Base-by-base conservation (phyloP, 1,284 basidiomycete genomes). In the Pterulicium gracile region DNA sequence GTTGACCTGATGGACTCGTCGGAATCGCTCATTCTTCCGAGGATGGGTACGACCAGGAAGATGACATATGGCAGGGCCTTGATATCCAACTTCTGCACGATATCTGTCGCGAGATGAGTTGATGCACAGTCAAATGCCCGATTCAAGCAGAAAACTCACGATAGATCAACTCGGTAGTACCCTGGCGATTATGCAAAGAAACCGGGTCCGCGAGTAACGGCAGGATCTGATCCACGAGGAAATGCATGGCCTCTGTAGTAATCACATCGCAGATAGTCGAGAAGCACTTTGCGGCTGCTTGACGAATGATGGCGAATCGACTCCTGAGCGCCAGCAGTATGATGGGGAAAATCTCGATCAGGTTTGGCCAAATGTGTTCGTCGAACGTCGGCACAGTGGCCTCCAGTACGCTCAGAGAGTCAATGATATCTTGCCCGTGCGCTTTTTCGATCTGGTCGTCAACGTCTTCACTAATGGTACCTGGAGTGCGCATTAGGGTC, bases 51-150 rank as follows among this genome's bases (percentile, higher is more conserved):
- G 43, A 99, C 81, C 62, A 98, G 74, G 68, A 99, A 98, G 53
- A 98, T 88, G 18, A 98, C 88, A 61, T 98, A 99, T 3, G 96
- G 95, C 42, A 99, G 67, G 14, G 94, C 86, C 62, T 95, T 95
- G 65, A 97, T 81, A 56, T 98, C 94, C 42, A 98, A 77, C 50
- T 78, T 76, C 57, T 93, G 86, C 40, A 98, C 89, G 49, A 98
- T 84, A 58, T 94, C 92, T 95, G 56, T 34, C 43, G n/a, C 5
- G 15, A 49, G 20, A 32, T 39, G 10, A n/a, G n/a, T 43, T 18
- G 15, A 42, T 20, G 22, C 23, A 44, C 36, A 44, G 44, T 22
- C 36, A 15, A 44, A 41, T 21, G 42, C 23, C 7, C 18, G 34
- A n/a, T n/a, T n/a, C n/a, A n/a, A n/a, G n/a, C n/a, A n/a, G n/a